Conservation (phyloP, 169 alveolate genomes). For the Plasmodium relictum region DNA sequence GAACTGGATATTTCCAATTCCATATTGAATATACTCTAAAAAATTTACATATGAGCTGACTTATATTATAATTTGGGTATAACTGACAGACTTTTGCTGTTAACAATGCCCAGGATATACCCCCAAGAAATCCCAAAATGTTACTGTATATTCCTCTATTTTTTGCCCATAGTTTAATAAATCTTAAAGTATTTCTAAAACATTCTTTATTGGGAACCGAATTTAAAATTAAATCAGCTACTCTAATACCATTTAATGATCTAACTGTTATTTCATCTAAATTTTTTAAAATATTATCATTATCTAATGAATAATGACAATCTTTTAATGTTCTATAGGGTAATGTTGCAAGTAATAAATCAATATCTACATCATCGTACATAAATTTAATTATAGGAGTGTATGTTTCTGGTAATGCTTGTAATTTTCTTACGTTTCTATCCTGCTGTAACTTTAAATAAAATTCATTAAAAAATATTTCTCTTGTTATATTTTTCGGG, state of each 20-base stretch:
- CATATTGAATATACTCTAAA: constrained; percentile 93
- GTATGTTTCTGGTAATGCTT: constrained; percentile 96
- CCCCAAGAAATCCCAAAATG: constrained; percentile 98
- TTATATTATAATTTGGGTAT: constrained; percentile 95
- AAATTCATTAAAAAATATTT: constrained; percentile 93
- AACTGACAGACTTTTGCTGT: constrained; percentile 97
- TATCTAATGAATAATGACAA: constrained; percentile 88
- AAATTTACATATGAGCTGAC: constrained; percentile 94
- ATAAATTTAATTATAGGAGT: constrained; percentile 97
- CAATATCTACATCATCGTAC: constrained; percentile 96
- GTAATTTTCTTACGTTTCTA: constrained; percentile 92
- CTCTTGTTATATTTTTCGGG: constrained; percentile 96
- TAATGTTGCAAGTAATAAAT: constrained; percentile 96
- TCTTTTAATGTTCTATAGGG: constrained; percentile 88
- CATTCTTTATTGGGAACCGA: constrained; percentile 95
- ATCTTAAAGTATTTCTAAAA: constrained; percentile 95
- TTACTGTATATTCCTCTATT: constrained; percentile 98
- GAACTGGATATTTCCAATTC: constrained; percentile 93
- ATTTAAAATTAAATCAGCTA: constrained; percentile 94
- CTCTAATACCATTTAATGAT: constrained; percentile 95
- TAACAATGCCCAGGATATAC: constrained; percentile 99
- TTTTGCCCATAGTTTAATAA: constrained; percentile 98
- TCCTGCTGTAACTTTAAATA: constrained; percentile 92
- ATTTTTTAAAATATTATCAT: constrained; percentile 86
- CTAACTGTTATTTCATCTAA: constrained; percentile 93